phyloP scores from a whole-genome alignment of 768 basidiomycete species.

The Boletus insuetus region DNA sequence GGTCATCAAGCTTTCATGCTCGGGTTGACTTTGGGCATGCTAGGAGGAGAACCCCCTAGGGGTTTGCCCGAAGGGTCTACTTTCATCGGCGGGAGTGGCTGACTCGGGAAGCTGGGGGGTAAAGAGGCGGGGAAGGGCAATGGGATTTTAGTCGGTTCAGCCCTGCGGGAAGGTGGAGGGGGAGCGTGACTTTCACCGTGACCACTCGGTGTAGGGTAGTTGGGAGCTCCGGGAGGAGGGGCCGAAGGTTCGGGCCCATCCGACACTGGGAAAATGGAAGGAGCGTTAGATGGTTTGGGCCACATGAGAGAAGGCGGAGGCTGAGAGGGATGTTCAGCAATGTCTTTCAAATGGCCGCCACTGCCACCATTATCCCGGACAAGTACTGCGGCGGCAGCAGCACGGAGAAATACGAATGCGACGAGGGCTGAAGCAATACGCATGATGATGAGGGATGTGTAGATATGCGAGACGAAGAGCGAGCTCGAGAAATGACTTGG shows the following conservation, averaged over 20 bases:
- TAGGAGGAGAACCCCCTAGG: background rate
- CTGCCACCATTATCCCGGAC: background rate
- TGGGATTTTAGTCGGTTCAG: background rate
- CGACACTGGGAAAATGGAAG: background rate
- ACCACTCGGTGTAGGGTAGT: background rate
- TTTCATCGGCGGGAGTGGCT: background rate
- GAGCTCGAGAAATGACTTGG: background rate
- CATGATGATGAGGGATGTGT: conserved; percentile 5
- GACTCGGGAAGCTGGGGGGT: background rate
- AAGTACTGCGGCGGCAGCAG: conserved; percentile 1
- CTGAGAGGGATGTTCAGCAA: background rate
- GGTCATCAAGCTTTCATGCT: background rate
- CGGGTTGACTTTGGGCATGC: too few relatives aligned
- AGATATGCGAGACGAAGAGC: background rate
- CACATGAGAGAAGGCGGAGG: background rate
- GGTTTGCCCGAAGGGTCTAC: too few relatives aligned
- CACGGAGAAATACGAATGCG: conserved; percentile 2
- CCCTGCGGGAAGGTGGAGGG: background rate
- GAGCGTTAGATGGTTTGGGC: background rate
- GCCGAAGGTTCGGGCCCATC: background rate
- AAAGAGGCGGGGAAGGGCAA: background rate
- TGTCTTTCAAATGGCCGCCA: too few relatives aligned
- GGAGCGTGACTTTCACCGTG: too few relatives aligned
- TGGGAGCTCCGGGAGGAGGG: background rate
- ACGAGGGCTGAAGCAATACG: conserved; percentile 1